Conservation (phyloP, 2,329 filamentous ascomycete species). For the Dothistroma septosporum region DNA sequence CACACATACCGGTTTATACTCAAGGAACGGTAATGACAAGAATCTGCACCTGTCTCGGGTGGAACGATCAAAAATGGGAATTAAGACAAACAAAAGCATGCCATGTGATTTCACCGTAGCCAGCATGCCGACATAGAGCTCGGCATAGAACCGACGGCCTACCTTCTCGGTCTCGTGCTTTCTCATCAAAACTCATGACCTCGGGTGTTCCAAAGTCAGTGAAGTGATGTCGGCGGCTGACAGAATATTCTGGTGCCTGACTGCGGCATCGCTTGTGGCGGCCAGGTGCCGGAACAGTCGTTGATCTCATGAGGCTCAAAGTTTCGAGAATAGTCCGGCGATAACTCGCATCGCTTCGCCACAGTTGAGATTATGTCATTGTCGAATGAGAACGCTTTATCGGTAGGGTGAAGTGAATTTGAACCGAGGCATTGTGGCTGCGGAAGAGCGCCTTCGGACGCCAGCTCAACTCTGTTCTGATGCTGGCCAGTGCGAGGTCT, state of each 20-base stretch:
- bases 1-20: no score
- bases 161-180: background rate
- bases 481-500: background rate
- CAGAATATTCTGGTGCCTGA: background rate
- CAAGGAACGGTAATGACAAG: no score
- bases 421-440: background rate
- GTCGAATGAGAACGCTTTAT: background rate
- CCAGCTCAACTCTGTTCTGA: background rate
- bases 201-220: background rate
- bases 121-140: background rate
- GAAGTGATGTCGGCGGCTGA: background rate
- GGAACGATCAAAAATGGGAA: no score
- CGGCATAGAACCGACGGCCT: background rate
- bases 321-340: background rate
- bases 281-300: background rate
- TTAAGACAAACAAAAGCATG: background rate
- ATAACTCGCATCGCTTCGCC: background rate
- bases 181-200: background rate
- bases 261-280: background rate
- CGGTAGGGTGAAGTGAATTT: background rate
- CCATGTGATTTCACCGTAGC: background rate
- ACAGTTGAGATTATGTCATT: background rate
- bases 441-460: background rate
- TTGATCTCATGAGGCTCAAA: background rate
- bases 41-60: no score